These are phyloP conservation scores for Eucalyptus melliodora DNA, from an alignment of 345 rosid genomes.

Conservation along the genomic window DNA sequence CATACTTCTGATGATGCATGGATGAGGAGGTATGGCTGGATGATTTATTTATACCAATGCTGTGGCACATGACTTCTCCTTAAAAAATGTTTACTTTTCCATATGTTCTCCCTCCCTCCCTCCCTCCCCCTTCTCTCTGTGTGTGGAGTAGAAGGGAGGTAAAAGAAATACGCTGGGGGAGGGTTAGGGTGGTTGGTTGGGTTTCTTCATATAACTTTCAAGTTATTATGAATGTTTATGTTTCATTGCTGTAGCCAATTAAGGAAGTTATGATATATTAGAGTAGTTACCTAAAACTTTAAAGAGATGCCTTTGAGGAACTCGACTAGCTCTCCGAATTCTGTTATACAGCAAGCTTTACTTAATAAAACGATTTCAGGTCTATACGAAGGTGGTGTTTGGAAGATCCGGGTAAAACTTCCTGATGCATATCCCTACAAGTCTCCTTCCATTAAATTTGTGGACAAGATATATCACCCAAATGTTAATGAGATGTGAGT, in stretches of 20 bases:
- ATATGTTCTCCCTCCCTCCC: background rate
- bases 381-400: conserved; percentile 58
- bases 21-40: too few species aligned
- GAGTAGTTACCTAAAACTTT: background rate
- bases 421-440: conserved; percentile 72
- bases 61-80: background rate
- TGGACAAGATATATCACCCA: conserved; percentile 70
- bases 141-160: background rate
- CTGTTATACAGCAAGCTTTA: background rate
- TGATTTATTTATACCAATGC: too few species aligned
- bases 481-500: conserved; percentile 65
- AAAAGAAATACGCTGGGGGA: background rate
- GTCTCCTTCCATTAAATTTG: conserved; percentile 61
- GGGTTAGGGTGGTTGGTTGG: background rate
- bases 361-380: conserved; percentile 21
- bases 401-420: conserved; percentile 63
- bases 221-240: background rate
- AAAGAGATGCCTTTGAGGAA: background rate
- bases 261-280: background rate
- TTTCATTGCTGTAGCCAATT: background rate
- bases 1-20: background rate
- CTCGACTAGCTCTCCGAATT: background rate
- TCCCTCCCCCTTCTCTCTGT: background rate
- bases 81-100: background rate
- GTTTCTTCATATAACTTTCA: background rate